Conservation (phyloP, 2,329 filamentous ascomycete species). For the Diaporthe sp. region DNA sequence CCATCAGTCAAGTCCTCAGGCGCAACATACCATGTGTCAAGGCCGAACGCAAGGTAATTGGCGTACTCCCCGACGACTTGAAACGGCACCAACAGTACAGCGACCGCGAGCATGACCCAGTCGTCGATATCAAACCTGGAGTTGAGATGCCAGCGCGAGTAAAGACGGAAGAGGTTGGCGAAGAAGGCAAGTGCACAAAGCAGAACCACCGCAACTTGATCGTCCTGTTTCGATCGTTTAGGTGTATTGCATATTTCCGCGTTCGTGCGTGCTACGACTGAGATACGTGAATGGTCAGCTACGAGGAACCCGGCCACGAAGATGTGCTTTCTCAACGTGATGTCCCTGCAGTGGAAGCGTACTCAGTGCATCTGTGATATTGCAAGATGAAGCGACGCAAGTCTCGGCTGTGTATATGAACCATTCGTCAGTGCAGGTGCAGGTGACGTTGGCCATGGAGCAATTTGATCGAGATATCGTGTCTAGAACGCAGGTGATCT, state of each 20-base stretch:
- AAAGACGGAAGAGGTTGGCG: constrained; percentile 52
- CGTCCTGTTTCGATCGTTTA: constrained; percentile 46
- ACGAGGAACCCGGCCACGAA: no score
- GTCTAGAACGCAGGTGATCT: constrained; percentile 43
- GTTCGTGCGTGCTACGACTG: constrained; percentile 46
- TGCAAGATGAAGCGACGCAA: constrained; percentile 47
- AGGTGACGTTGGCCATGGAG: constrained; percentile 44
- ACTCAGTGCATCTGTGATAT: constrained; percentile 46
- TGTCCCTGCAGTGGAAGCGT: background rate
- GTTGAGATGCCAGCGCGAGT: constrained; percentile 50
- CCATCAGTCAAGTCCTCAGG: constrained; percentile 44
- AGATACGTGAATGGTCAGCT: background rate
- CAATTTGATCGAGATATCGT: constrained; percentile 43
- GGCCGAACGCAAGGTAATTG: constrained; percentile 48
- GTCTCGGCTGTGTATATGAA: constrained; percentile 40
- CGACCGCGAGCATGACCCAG: constrained; percentile 51
- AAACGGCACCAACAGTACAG: constrained; percentile 46
- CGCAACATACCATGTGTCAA: constrained; percentile 54
- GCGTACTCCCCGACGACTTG: constrained; percentile 49
- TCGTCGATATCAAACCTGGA: constrained; percentile 52
- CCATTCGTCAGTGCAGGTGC: constrained; percentile 45
- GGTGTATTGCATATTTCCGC: constrained; percentile 49
- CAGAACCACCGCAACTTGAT: constrained; percentile 49
- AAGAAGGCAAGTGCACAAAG: constrained; percentile 51
- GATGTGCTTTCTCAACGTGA: background rate